A percentile compares a stretch with the other conserved stretches of the same genome.
phyloP scores from a whole-genome alignment of 2,329 filamentous ascomycete genomes.

The Penicillium glabrum region DNA sequence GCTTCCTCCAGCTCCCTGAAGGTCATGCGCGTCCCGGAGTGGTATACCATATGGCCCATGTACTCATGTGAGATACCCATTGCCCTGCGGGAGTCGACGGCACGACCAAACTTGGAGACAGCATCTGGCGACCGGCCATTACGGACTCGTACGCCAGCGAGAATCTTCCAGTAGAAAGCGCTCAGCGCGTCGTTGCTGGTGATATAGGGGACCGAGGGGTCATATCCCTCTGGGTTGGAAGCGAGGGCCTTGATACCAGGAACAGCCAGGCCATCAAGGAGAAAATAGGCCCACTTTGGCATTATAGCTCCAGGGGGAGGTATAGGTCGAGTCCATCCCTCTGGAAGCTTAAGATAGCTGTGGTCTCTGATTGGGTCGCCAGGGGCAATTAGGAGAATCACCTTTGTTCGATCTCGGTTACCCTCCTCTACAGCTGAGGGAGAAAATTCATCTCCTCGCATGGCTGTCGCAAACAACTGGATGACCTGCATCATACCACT shows the following conservation, averaged over 20 bases:
- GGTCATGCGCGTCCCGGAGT: neutral
- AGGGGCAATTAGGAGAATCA: neutral
- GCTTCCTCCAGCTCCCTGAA: neutral
- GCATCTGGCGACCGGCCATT: neutral
- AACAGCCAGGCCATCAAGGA: too few relatives aligned
- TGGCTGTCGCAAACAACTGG: neutral
- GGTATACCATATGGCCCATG: neutral
- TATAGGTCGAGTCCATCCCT: too few relatives aligned
- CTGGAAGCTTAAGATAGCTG: neutral
- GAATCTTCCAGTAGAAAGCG: neutral
- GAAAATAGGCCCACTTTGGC: too few relatives aligned
- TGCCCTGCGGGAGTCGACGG: neutral
- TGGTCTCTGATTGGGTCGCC: neutral
- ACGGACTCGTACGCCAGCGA: neutral
- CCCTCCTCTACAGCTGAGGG: neutral
- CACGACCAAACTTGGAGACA: neutral
- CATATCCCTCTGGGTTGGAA: too few relatives aligned
- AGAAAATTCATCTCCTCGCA: neutral
- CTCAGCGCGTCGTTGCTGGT: neutral
- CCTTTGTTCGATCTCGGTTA: neutral
- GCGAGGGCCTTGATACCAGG: too few relatives aligned
- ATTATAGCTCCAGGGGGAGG: too few relatives aligned
- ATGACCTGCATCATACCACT: slow-evolving; percentile 14
- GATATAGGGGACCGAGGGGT: neutral
- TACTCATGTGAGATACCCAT: neutral